These are phyloP conservation scores for Dactylellina leptospora DNA, from an alignment of 2,329 filamentous ascomycete genomes.

Conservation along the genomic window DNA sequence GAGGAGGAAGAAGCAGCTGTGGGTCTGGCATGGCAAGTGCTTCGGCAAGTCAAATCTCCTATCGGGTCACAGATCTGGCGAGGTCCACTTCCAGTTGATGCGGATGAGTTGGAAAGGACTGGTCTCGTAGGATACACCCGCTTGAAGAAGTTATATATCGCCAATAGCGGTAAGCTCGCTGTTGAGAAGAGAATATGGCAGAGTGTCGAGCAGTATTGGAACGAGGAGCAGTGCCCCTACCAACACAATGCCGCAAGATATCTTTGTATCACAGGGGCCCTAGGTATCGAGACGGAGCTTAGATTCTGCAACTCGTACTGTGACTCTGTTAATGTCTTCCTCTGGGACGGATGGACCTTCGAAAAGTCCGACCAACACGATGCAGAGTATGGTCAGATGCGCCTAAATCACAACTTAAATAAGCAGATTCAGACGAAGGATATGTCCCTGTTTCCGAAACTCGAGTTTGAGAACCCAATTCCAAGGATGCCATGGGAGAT, in stretches of 20 bases:
- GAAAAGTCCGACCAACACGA: slow-evolving; percentile 2
- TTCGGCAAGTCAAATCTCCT: slow-evolving; percentile 35
- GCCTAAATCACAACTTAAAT: slow-evolving; percentile 21
- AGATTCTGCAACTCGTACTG: slow-evolving; percentile 48
- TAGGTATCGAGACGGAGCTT: slow-evolving; percentile 42
- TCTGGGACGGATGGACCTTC: slow-evolving; percentile 46
- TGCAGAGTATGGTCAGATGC: slow-evolving; percentile 33
- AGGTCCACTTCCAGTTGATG: slow-evolving; percentile 15
- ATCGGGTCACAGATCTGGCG: slow-evolving; percentile 43
- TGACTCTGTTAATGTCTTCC: slow-evolving; percentile 36
- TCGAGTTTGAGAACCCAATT: slow-evolving; percentile 32
- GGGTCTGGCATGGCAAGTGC: slow-evolving; percentile 2
- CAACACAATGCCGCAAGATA: slow-evolving; percentile 39
- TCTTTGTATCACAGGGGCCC: slow-evolving; percentile 38
- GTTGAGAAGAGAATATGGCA: slow-evolving; percentile 38
- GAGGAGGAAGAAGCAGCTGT: slow-evolving; percentile 7
- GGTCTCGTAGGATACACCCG: slow-evolving; percentile 40
- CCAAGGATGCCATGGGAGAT: slow-evolving; percentile 45
- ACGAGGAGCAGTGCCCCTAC: slow-evolving; percentile 26
- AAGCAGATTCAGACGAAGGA: slow-evolving; percentile 18
- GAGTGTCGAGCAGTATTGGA: slow-evolving; percentile 10
- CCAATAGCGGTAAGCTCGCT: slow-evolving; percentile 37
- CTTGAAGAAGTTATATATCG: slow-evolving; percentile 40
- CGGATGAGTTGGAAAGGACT: slow-evolving; percentile 30
- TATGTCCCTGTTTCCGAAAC: slow-evolving; percentile 13